phyloP scores from a whole-genome alignment of 2,329 filamentous ascomycete species.

The Thelonectria olida region DNA sequence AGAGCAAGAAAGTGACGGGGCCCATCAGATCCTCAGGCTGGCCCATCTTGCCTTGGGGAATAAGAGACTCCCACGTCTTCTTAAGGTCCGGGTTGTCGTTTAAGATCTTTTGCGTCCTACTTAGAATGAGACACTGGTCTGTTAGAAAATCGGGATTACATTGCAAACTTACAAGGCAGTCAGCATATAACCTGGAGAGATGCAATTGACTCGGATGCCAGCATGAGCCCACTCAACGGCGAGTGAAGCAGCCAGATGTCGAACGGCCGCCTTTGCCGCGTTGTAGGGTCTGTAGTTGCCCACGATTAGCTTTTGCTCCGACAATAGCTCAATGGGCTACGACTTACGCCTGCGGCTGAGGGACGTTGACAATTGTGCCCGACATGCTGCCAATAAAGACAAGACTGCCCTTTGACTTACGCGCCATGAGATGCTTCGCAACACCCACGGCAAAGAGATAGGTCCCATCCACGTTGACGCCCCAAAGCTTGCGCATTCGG shows the following conservation, averaged over 20 bases:
- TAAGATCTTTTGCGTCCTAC: slow-evolving; percentile 89
- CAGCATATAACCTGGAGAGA: slow-evolving; percentile 96
- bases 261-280: slow-evolving; percentile 88
- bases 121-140: slow-evolving; percentile 11
- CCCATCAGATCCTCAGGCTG: slow-evolving; percentile 92
- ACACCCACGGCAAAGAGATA: slow-evolving; percentile 88
- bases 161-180: slow-evolving; percentile 78
- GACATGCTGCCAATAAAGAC: slow-evolving; percentile 98
- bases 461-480: slow-evolving; percentile 91
- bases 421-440: slow-evolving; percentile 87
- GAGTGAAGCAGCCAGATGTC: slow-evolving; percentile 86
- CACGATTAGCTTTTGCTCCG: background rate
- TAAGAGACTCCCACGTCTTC: slow-evolving; percentile 89
- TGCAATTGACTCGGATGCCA: slow-evolving; percentile 92
- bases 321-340: background rate
- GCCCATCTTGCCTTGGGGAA: slow-evolving; percentile 94
- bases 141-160: background rate
- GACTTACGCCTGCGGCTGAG: slow-evolving; percentile 82
- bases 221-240: slow-evolving; percentile 93
- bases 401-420: slow-evolving; percentile 82
- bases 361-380: slow-evolving; percentile 91
- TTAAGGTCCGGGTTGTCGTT: slow-evolving; percentile 92
- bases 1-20: slow-evolving; percentile 85
- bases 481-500: slow-evolving; percentile 92
- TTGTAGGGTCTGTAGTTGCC: slow-evolving; percentile 75